These are phyloP conservation scores for Metschnikowia chrysomelidarum DNA, from an alignment of 805 yeast genomes.

Conservation along the genomic window DNA sequence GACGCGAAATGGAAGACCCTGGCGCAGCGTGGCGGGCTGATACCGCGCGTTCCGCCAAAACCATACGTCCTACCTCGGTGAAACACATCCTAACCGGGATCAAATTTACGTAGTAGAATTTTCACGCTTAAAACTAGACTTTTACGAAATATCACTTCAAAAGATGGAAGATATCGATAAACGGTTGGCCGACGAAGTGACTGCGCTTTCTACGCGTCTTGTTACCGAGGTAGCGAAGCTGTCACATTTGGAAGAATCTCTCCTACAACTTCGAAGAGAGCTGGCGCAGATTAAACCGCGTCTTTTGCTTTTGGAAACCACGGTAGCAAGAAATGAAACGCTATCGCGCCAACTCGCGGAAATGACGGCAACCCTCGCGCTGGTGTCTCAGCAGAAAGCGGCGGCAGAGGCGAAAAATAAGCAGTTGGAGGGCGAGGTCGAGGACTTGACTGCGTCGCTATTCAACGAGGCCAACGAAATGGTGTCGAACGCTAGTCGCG, in stretches of 20 bases:
- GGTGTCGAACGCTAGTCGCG: constrained; percentile 77
- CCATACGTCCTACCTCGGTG: no score
- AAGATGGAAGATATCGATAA: constrained; percentile 30
- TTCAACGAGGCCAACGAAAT: constrained; percentile 83
- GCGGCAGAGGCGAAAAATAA: constrained; percentile 59
- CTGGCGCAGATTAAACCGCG: constrained; percentile 23
- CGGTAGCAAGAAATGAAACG: constrained; percentile 29
- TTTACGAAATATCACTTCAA: no score
- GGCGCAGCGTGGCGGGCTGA: no score
- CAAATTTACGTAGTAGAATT: no score
- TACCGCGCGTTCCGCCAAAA: no score
- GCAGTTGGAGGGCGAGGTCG: constrained; percentile 68
- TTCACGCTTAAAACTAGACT: no score
- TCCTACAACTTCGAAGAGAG: constrained; percentile 40
- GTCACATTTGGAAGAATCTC: constrained; percentile 51
- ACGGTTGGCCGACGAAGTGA: constrained; percentile 53
- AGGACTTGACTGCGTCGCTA: constrained; percentile 71
- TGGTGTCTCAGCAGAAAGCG: constrained; percentile 32
- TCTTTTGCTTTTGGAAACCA: constrained; percentile 19
- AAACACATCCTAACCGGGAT: no score
- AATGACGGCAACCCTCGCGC: constrained; percentile 24
- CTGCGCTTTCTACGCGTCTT: constrained; percentile 55
- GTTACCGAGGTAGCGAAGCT: constrained; percentile 60
- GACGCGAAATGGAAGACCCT: no score
- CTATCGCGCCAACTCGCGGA: constrained; percentile 29